Base-by-base conservation (phyloP, 2,329 filamentous ascomycete species). In the Endoconidiophora laricicola region DNA sequence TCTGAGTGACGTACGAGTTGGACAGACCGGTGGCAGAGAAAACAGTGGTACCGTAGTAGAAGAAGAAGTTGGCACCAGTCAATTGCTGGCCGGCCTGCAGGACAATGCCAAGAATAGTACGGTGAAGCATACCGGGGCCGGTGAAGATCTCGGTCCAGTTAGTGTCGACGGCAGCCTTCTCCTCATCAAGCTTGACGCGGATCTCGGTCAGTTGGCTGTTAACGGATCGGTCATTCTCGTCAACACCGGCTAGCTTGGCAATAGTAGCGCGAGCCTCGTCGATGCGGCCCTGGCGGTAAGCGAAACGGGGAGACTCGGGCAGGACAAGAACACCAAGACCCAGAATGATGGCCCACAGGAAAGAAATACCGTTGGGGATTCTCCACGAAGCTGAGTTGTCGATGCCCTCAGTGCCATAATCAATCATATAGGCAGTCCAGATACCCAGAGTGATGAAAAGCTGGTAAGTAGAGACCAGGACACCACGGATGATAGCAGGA, bases 391-490 rank as follows among this genome's bases (percentile, higher is more conserved):
- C 67, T 20, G 71, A 69, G 55, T 63, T 66, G 1, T 46, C 16
- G 46, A 66, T 66, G 2, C 55, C 22, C 46, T 75, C 65, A 5
- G 79, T 83, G 5, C 77, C 77, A 58, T 66, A 81, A 60, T 82
- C 79, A 61, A 75, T 67, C 61, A 74, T 69, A 57, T 75, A 72
- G 37, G 70, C 68, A 22, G 65, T 65, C 68, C 71, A 78, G 60
- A 84, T 82, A 44, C 80, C 80, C 24, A 82, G 66, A 0, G 79
- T 83, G 59, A 83, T 79, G 60, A 81, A 75, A 2, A 83, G 70
- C 65, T 83, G 80, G 61, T 83, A 83, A 47, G 70, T 74, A 1
- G 73, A 71, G 24, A 83, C 72, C 38, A 83, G 68, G 5, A 77
- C 68, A 57, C 78, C 78, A 57, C 80, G 74, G 46, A 83, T 73